Evolutionary conservation across 108 stramenopile genomes (phyloP), one percentile per base, ranked within the genome.

Genomic region (Nitzschia sp.): DNA sequence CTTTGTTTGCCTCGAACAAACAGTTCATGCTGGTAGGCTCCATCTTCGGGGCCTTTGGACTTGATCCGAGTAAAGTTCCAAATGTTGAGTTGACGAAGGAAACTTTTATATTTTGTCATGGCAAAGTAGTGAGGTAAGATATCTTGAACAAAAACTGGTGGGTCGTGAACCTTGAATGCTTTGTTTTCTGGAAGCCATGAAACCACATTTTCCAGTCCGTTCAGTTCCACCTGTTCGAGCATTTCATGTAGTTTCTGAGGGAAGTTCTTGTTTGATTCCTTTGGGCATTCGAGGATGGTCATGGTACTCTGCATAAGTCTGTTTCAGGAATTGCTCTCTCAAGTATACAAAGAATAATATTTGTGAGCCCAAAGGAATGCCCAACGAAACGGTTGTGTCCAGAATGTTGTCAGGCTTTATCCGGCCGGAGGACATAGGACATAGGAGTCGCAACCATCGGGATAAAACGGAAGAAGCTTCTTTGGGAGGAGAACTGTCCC

Each of bases 71-170:
- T 17, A 56, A 88, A 91, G 26, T 80, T 85, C 70, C 86, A 91
- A 7, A 92, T 70, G 65, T 95, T 92, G 19, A 95, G 79, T 71
- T 95, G 91, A 17, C 93, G 51, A 55, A 90, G 87, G 62, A 95
- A 92, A 57, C 84, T 84, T 24, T 87, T 81, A 58, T 79, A 78
- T 68, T 90, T 89, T 52, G 90, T 90, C 60, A 89, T 89, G 19
- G 74, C 69, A 59, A 93, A 95, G 78, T 86, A 90, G 10, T 54
- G 24, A 10, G 88, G 89, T 76, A 94, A 73, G 53, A 89, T 40
- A 10, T 80, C 22, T 12, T 65, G 41, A 8, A 78, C 76, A 34
- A 86, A 83, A 10, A 57, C 71, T 26, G 72, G 57, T 3, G 67
- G 67, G 15, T 74, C 69, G 57, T 74, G 78, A 17, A 85, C 71